These are phyloP conservation scores for Fusarium phyllophilum DNA, from an alignment of 2,329 filamentous ascomycete genomes.

Conservation along the genomic window DNA sequence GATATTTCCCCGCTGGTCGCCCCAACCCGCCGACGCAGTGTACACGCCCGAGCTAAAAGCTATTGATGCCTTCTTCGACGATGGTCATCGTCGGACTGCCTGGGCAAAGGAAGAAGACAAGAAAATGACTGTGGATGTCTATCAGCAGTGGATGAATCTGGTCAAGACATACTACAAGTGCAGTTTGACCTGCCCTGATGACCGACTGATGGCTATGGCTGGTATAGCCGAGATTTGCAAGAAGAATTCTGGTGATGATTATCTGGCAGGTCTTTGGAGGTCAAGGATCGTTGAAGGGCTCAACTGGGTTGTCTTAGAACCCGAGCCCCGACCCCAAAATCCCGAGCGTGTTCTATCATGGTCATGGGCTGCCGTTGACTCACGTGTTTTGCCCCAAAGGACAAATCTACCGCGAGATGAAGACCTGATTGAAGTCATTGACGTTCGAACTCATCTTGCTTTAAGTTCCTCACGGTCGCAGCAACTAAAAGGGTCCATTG, in stretches of 20 bases:
- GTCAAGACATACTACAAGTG: neutral
- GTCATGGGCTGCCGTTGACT: neutral
- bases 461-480: neutral
- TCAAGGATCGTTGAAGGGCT: neutral
- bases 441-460: neutral
- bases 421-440: neutral
- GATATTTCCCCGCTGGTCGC: neutral
- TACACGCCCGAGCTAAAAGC: neutral
- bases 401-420: neutral
- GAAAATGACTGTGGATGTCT: neutral
- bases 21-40: neutral
- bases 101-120: neutral
- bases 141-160: neutral
- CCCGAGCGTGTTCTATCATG: neutral
- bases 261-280: neutral
- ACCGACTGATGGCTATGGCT: neutral
- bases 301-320: neutral
- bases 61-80: neutral
- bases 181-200: neutral
- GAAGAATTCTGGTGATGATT: neutral
- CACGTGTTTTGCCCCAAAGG: neutral
- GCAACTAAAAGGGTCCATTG: neutral
- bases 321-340: neutral
- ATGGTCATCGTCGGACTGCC: neutral
- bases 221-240: neutral